Base-by-base conservation (phyloP, 805 yeast species). In the Ogataea henricii region DNA sequence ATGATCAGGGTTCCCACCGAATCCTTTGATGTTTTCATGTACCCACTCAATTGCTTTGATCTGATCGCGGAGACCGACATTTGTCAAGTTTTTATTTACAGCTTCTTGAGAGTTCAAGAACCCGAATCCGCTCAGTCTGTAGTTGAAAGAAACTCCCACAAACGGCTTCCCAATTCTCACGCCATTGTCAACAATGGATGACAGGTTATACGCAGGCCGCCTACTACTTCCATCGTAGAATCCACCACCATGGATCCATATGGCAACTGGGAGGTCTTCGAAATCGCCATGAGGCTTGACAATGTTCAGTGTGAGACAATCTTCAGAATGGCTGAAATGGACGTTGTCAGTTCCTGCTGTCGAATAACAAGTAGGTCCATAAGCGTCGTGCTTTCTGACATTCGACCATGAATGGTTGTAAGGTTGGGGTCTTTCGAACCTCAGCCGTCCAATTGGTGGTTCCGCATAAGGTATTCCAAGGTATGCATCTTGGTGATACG, bases 221-320 rank as follows among this genome's bases (percentile, higher is more conserved):
- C 34, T 26, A 14, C 22, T 10, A 18, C 33, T 25, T 8, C 42
- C 42, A 23, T 39, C 42, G n/a, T 10, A 18, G n/a, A 39, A 39
- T 39, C 42, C 42, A 6, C 42, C 42, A 3, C 42, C 42, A 39
- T 39, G 32, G 23, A 39, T 39, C 42, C 42, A 39, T 6, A 39
- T 27, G n/a, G 22, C 42, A 8, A 39, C 42, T 6, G 42, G 42
- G 4, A 39, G 23, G 21, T 39, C 12, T 12, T 17, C 21, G 32
- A 16, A 39, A 23, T 39, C 32, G 3, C 42, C 42, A 26, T 39
- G 42, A 5, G 42, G 42, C 23, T 26, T 39, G 34, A 39, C 42
- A 7, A 39, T 10, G 14, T 39, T 39, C 34, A 39, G 14, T 3
- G 42, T 14, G 10, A 39, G 42, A 39, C 42, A 39, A 16, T 39